Evolutionary conservation across 768 basidiomycete species (phyloP).

Genomic region (Lactarius pseudohatsudake): DNA sequence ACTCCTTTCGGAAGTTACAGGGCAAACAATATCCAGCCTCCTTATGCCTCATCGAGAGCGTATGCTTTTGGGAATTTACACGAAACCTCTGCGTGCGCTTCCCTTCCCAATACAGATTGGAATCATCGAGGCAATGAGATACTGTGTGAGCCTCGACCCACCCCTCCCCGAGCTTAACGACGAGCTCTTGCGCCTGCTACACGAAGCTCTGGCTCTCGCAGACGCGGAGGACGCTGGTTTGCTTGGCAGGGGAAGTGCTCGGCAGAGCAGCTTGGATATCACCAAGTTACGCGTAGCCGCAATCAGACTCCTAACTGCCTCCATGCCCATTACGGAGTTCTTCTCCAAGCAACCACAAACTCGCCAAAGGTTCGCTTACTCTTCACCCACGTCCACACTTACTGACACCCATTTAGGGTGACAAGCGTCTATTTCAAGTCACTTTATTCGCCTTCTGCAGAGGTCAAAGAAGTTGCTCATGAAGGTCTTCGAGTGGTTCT

Average conservation of each 20-base stretch:
- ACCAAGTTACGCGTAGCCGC: slow-evolving; percentile 91
- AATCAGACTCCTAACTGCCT: slow-evolving; percentile 88
- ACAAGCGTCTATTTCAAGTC: slow-evolving; percentile 98
- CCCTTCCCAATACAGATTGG: slow-evolving; percentile 96
- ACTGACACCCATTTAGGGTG: slow-evolving; percentile 51
- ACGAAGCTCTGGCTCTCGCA: slow-evolving; percentile 91
- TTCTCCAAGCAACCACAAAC: slow-evolving; percentile 82
- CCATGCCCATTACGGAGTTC: slow-evolving; percentile 94
- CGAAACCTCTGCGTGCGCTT: slow-evolving; percentile 93
- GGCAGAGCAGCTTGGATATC: slow-evolving; percentile 79
- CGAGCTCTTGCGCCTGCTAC: slow-evolving; percentile 84
- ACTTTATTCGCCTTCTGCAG: slow-evolving; percentile 84
- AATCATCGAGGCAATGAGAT: slow-evolving; percentile 95
- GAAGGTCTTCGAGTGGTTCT: slow-evolving; percentile 89
- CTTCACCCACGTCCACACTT: slow-evolving; percentile 5
- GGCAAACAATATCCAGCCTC: slow-evolving; percentile 72
- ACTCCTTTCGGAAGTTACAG: slow-evolving; percentile 71
- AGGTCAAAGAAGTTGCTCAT: slow-evolving; percentile 94
- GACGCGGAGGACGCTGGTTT: slow-evolving; percentile 92
- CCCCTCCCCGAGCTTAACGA: slow-evolving; percentile 91
- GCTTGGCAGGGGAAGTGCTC: slow-evolving; percentile 67
- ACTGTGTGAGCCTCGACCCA: slow-evolving; percentile 85
- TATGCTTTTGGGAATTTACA: slow-evolving; percentile 86
- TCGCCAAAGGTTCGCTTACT: slow-evolving; percentile 66
- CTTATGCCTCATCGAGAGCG: slow-evolving; percentile 83